Evolutionary conservation across 73 alveolate species (phyloP).

Genomic region (Paramecium bursaria): DNA sequence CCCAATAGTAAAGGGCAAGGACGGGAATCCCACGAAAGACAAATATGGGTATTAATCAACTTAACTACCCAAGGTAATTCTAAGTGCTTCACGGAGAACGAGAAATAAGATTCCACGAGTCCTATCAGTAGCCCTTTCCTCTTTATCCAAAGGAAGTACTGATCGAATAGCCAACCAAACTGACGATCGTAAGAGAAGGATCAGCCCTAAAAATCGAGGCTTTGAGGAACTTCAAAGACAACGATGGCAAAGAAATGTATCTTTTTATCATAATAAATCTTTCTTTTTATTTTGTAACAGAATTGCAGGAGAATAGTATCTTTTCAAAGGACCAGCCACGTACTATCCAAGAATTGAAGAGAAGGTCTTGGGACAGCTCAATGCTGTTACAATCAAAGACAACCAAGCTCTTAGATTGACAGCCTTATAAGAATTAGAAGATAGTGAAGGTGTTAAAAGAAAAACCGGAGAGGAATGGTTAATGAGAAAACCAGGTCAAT

Average conservation of each 20-base stretch:
- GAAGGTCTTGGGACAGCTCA: constrained; percentile 57
- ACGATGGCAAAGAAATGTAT: constrained; percentile 70
- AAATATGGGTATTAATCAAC: constrained; percentile 69
- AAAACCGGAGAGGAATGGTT: constrained; percentile 89
- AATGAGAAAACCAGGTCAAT: constrained; percentile 82
- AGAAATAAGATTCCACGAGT: constrained; percentile 79
- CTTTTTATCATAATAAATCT: background rate
- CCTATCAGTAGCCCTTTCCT: constrained; percentile 87
- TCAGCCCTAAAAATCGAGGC: constrained; percentile 79
- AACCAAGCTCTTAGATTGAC: constrained; percentile 76
- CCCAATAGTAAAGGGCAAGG: constrained; percentile 81
- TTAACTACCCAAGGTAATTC: constrained; percentile 60
- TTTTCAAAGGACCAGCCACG: constrained; percentile 80
- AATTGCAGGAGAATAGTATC: constrained; percentile 86
- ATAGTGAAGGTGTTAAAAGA: constrained; percentile 64
- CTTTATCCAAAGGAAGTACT: constrained; percentile 82
- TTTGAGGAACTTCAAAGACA: constrained; percentile 77
- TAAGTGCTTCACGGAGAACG: constrained; percentile 86
- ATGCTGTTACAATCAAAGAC: constrained; percentile 61
- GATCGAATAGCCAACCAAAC: constrained; percentile 64
- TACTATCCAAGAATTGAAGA: constrained; percentile 87
- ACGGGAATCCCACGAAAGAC: constrained; percentile 70
- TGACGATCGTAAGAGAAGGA: constrained; percentile 78
- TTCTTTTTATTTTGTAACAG: too few species aligned
- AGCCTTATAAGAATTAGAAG: constrained; percentile 72